Conservation (phyloP, 2,329 filamentous ascomycete species). For the Tricladium varicosporioides region DNA sequence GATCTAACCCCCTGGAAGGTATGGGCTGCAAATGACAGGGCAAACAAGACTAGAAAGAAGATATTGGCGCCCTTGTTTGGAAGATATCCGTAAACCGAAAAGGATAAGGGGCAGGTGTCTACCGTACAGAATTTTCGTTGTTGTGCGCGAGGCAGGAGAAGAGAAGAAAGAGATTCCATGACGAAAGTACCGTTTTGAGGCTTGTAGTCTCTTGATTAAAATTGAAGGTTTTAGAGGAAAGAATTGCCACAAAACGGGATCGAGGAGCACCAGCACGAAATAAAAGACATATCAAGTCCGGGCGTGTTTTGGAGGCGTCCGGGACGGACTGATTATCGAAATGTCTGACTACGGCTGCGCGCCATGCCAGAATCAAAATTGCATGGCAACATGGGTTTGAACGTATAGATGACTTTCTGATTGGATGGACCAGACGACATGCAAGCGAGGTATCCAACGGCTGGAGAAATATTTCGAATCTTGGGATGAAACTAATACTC, state of each 20-base stretch:
- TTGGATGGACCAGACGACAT: background rate
- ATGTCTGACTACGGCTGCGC: background rate
- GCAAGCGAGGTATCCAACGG: background rate
- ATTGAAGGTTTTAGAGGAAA: background rate
- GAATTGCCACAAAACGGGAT: background rate
- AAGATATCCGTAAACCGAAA: slow-evolving; percentile 44
- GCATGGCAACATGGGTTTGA: background rate
- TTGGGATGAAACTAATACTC: no score
- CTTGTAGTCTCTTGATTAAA: no score
- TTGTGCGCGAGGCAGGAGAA: background rate
- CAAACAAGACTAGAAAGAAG: slow-evolving; percentile 52
- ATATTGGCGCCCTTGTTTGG: slow-evolving; percentile 53
- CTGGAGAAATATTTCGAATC: no score
- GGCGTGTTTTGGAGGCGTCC: no score
- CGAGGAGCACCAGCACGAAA: background rate
- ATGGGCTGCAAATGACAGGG: slow-evolving; percentile 40
- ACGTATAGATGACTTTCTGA: background rate
- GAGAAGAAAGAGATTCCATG: background rate
- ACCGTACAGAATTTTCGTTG: slow-evolving; percentile 30
- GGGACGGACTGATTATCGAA: background rate
- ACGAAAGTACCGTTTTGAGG: background rate
- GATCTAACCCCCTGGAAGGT: slow-evolving; percentile 44
- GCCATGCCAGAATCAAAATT: background rate
- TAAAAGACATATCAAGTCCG: background rate
- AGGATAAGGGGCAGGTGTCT: slow-evolving; percentile 31